Evolutionary conservation across 768 basidiomycete species (phyloP).

Genomic region (Amanita pallidorosea): DNA sequence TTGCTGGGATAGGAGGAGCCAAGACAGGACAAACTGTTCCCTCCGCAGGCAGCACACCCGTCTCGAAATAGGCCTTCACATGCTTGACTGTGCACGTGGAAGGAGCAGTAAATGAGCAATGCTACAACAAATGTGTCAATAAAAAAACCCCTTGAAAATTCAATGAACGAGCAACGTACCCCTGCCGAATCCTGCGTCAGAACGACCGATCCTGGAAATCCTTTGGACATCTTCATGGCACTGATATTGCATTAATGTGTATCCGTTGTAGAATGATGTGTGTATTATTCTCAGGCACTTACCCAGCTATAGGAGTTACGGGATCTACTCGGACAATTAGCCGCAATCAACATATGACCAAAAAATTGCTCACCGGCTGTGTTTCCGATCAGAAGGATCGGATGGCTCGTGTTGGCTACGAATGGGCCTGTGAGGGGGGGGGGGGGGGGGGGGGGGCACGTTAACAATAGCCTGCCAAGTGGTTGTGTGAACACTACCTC

Average conservation of each 20-base stretch:
- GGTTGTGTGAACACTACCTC: neutral
- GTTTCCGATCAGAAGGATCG: constrained; percentile 18
- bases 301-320: neutral
- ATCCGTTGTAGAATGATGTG: too few relatives aligned
- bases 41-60: constrained; percentile 28
- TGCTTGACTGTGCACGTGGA: constrained; percentile 23
- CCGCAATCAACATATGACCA: too few relatives aligned
- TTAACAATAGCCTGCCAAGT: neutral
- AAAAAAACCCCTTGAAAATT: too few relatives aligned
- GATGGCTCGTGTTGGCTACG: constrained; percentile 19
- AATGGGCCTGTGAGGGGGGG: constrained; percentile 21
- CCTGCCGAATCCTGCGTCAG: constrained; percentile 10
- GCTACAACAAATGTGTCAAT: constrained; percentile 15
- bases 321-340: neutral
- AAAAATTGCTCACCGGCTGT: constrained; percentile 10
- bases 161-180: too few relatives aligned
- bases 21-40: constrained; percentile 28
- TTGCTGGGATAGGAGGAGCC: neutral
- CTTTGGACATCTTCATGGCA: constrained; percentile 9
- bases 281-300: neutral
- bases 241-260: too few relatives aligned
- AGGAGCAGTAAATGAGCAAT: constrained; percentile 20
- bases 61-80: constrained; percentile 21
- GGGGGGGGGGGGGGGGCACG: too few relatives aligned
- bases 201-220: constrained; percentile 10